These are phyloP conservation scores for Coelastrella sp. DNA, from an alignment of 139 green algal genomes.

Conservation along the genomic window DNA sequence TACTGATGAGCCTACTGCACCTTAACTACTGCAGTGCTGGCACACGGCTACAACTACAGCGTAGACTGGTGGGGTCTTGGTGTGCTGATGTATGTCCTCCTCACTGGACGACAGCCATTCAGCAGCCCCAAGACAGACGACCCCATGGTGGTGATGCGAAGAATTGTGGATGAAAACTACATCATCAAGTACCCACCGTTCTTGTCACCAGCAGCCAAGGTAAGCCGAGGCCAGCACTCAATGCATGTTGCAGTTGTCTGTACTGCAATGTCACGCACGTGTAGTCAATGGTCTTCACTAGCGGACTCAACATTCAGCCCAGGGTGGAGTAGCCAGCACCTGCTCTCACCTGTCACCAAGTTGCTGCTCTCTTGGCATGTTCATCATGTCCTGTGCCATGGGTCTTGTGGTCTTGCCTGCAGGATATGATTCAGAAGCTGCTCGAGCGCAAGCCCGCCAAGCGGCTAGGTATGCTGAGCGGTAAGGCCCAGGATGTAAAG, in stretches of 20 bases:
- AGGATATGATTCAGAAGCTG: slow-evolving; percentile 87
- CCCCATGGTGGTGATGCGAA: slow-evolving; percentile 97
- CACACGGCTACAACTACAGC: slow-evolving; percentile 91
- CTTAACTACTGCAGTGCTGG: slow-evolving; percentile 71
- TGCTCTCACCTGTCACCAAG: too few species aligned
- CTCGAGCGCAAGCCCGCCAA: slow-evolving; percentile 90
- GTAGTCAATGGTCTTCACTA: too few species aligned
- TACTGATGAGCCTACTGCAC: background rate
- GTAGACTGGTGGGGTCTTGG: slow-evolving; percentile 98
- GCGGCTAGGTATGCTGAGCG: slow-evolving; percentile 91
- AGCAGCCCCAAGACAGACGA: slow-evolving; percentile 91
- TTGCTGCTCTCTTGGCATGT: too few species aligned
- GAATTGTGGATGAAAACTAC: slow-evolving; percentile 96
- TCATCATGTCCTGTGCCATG: too few species aligned
- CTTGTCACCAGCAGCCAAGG: slow-evolving; percentile 80
- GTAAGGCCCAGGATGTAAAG: slow-evolving; percentile 88
- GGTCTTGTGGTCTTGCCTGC: background rate
- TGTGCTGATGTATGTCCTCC: slow-evolving; percentile 95
- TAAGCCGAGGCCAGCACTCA: slow-evolving; percentile 16
- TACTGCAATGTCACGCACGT: background rate
- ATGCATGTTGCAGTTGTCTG: background rate
- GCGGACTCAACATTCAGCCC: too few species aligned
- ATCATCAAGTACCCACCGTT: slow-evolving; percentile 94
- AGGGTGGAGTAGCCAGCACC: too few species aligned
- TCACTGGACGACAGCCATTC: slow-evolving; percentile 96